These are phyloP conservation scores for Aspergillaceae sp. DNA, from an alignment of 2,329 filamentous ascomycete species.

Conservation along the genomic window DNA sequence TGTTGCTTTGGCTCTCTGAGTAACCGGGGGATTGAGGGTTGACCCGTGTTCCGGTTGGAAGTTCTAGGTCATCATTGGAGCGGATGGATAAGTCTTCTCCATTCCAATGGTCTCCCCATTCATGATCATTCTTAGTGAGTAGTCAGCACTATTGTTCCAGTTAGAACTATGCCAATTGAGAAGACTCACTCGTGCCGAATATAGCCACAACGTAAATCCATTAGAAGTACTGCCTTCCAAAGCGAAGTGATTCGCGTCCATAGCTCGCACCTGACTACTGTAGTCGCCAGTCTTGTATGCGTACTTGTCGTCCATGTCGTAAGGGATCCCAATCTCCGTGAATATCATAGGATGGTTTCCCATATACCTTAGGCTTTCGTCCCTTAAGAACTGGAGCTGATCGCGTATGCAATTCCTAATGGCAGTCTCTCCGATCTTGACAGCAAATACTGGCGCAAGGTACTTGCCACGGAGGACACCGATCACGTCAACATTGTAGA, in stretches of 20 bases:
- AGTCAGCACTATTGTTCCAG: background rate
- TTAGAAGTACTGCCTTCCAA: slow-evolving; percentile 76
- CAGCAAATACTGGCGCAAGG: slow-evolving; percentile 76
- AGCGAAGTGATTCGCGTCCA: slow-evolving; percentile 94
- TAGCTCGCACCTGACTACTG: slow-evolving; percentile 78
- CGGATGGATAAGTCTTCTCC: slow-evolving; percentile 91
- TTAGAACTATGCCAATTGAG: background rate
- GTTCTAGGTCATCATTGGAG: slow-evolving; percentile 68
- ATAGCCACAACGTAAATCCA: slow-evolving; percentile 85
- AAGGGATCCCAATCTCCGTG: slow-evolving; percentile 94
- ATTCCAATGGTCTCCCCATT: slow-evolving; percentile 92
- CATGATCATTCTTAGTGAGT: slow-evolving; percentile 62
- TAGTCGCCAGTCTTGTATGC: slow-evolving; percentile 96
- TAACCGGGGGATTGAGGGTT: slow-evolving; percentile 44
- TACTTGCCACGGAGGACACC: slow-evolving; percentile 86
- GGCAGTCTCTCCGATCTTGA: slow-evolving; percentile 85
- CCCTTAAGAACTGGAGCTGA: slow-evolving; percentile 70
- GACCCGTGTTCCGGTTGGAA: slow-evolving; percentile 31
- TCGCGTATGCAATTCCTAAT: slow-evolving; percentile 90
- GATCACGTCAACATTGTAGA: slow-evolving; percentile 94
- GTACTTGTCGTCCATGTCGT: slow-evolving; percentile 95
- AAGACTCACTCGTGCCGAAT: slow-evolving; percentile 55
- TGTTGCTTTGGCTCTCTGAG: slow-evolving; percentile 43
- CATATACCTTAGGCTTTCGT: slow-evolving; percentile 82
- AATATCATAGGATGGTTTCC: slow-evolving; percentile 82